These are phyloP conservation scores for Oryza officinalis DNA, from an alignment of 176 grass and related monocot genomes.

Conservation along the genomic window DNA sequence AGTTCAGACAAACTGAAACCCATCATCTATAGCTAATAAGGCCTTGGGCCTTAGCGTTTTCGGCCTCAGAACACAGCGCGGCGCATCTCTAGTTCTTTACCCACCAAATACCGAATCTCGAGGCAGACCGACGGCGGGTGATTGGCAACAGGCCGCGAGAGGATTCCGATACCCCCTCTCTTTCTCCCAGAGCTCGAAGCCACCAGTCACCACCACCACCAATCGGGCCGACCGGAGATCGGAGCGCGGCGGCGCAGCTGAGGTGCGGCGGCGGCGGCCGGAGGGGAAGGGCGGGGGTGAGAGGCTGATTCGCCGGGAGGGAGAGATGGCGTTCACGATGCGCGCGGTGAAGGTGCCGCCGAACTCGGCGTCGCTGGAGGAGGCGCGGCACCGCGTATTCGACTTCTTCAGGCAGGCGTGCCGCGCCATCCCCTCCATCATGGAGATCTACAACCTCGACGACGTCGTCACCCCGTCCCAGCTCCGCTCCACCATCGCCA, in stretches of 20 bases:
- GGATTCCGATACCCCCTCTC: neutral
- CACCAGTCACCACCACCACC: neutral
- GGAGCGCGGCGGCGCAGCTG: neutral
- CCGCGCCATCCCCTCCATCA: conserved; percentile 72
- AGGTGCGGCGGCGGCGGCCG: too few relatives aligned
- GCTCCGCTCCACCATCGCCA: conserved; percentile 75
- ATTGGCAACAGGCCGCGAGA: neutral
- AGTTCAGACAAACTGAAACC: too few relatives aligned
- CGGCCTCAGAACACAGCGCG: too few relatives aligned
- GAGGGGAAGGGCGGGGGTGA: neutral
- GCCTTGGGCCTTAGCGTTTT: neutral
- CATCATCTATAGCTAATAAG: neutral
- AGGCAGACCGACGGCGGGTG: neutral
- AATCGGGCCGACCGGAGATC: neutral
- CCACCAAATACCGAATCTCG: neutral
- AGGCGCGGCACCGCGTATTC: conserved; percentile 76
- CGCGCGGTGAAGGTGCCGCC: conserved; percentile 78
- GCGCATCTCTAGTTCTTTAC: too few relatives aligned
- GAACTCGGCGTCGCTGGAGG: conserved; percentile 71
- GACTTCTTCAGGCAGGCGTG: conserved; percentile 93
- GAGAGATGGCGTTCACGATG: conserved; percentile 69
- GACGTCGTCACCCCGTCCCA: conserved; percentile 79
- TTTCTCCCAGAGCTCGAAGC: neutral
- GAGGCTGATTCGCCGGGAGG: neutral
- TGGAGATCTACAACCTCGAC: conserved; percentile 92